A percentile compares a stretch with the other conserved stretches of the same genome.
These are phyloP conservation scores for Ganoderma resinaceum DNA, from an alignment of 1,284 basidiomycete species.

Conservation along the genomic window DNA sequence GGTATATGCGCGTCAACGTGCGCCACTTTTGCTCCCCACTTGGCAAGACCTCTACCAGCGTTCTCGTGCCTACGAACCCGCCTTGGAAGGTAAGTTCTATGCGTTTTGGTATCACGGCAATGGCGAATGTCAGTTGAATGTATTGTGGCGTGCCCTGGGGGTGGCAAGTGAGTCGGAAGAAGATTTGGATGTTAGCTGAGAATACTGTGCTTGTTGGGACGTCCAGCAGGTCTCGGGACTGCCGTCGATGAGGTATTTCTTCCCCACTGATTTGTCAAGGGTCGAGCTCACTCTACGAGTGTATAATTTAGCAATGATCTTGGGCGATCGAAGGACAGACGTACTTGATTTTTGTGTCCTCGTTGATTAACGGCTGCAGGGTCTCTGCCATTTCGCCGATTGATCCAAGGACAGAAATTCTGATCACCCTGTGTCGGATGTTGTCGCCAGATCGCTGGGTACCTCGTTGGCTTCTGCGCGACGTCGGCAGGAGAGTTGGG, in stretches of 20 bases:
- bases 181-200: background rate
- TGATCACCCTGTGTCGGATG: background rate
- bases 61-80: constrained; percentile 78
- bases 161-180: constrained; percentile 12
- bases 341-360: constrained; percentile 33
- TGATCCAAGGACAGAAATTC: background rate
- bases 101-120: constrained; percentile 57
- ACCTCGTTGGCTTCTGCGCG: background rate
- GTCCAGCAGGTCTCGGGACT: constrained; percentile 86
- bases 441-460: background rate
- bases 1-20: constrained; percentile 62
- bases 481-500: background rate
- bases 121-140: constrained; percentile 67
- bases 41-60: constrained; percentile 52
- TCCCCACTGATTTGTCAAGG: constrained; percentile 78
- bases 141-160: constrained; percentile 75
- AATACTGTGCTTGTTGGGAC: constrained; percentile 68
- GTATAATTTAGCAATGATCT: background rate
- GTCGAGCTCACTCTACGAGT: constrained; percentile 80
- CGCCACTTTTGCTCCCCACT: constrained; percentile 49
- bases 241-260: constrained; percentile 73
- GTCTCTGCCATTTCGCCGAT: constrained; percentile 15
- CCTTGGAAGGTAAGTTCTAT: constrained; percentile 81
- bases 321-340: constrained; percentile 46
- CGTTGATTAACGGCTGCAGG: constrained; percentile 23